Evolutionary conservation across 2,329 filamentous ascomycete genomes (phyloP), one percentile per base, ranked within the genome.

Genomic region (Alternaria consortialis): DNA sequence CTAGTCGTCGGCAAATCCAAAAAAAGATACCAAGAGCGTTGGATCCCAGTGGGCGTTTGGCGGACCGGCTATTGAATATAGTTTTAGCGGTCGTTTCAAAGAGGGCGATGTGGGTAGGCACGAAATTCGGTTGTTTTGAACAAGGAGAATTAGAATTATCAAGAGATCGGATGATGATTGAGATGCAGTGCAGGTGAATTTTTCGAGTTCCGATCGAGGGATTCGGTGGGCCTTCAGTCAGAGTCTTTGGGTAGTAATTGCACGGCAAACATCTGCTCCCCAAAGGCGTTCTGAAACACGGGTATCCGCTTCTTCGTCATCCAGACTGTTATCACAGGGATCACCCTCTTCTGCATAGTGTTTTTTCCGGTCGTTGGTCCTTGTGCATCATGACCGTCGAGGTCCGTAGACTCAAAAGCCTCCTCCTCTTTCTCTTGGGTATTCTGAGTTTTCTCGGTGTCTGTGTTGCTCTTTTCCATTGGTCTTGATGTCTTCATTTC

Each of bases 281-380:
- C 69, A 53, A 72, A 72, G 7, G 53, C 64, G 3, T 61, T 56
- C 34, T 50, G 57, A 34, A 71, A 69, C 7, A 47, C 62, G 2
- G 60, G 44, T 39, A 72, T 64, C 29, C 32, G 53, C 40, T 53
- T 67, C 54, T 51, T 67, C 15, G 65, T 66, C 46, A 73, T 58
- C 70, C 70, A 73, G 2, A 70, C 54, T 1, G 69, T 72, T 3
- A 73, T 47, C 11, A 73, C 65, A 0, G 70, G 69, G 15, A 62
- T 36, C 9, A 48, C 67, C 32, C 50, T 63, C 53, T 15, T 61
- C 34, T 58, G 42, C 23, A 43, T 20, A 5, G 27, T 27, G 7
- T 46, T 27, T 17, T 67, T 47, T 15, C 32, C 34, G 9, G 31
- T 15, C 31, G n/a, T 5, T 39, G 13, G 4, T 29, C 17, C 42